Percentiles rank a stretch among this genome's conserved stretches.
These are phyloP conservation scores for Phytophthora multivora DNA, from an alignment of 352 stramenopile genomes.

Conservation along the genomic window DNA sequence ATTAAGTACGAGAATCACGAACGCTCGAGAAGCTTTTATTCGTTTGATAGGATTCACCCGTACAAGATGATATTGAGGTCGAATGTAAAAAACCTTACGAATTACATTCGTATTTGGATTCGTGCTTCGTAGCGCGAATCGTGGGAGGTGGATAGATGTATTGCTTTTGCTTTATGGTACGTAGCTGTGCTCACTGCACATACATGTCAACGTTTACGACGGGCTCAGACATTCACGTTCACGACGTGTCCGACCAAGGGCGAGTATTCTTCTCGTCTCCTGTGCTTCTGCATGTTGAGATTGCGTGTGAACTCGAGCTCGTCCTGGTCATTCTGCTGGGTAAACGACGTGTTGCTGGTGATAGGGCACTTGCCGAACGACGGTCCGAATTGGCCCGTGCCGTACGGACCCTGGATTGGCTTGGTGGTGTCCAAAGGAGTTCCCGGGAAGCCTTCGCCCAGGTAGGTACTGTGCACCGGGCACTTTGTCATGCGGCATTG, in stretches of 20 bases:
- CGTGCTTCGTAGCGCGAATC: no score
- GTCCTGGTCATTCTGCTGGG: slow-evolving; percentile 82
- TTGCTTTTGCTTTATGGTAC: not conserved
- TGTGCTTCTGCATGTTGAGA: no score
- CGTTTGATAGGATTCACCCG: no score
- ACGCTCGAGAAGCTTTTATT: no score
- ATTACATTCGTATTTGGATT: no score
- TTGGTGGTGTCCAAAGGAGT: slow-evolving; percentile 91
- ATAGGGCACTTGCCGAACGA: slow-evolving; percentile 91
- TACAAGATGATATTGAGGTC: no score
- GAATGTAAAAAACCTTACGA: no score
- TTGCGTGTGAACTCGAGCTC: no score
- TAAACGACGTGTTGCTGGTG: slow-evolving; percentile 81
- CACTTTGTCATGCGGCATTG: slow-evolving; percentile 85
- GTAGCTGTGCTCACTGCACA: not conserved
- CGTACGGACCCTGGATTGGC: slow-evolving; percentile 87
- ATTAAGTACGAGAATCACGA: no score
- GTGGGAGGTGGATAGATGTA: no score
- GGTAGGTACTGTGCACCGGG: slow-evolving; percentile 92
- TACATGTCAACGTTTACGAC: not conserved
- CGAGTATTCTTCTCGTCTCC: slow-evolving; percentile 36
- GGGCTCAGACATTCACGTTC: slow-evolving; percentile 16
- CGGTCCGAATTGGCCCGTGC: slow-evolving; percentile 82
- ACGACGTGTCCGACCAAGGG: slow-evolving; percentile 32
- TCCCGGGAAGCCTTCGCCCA: slow-evolving; percentile 89